Conservation (phyloP, 495 filamentous ascomycete species). For the Hypoxylon cercidicola region DNA sequence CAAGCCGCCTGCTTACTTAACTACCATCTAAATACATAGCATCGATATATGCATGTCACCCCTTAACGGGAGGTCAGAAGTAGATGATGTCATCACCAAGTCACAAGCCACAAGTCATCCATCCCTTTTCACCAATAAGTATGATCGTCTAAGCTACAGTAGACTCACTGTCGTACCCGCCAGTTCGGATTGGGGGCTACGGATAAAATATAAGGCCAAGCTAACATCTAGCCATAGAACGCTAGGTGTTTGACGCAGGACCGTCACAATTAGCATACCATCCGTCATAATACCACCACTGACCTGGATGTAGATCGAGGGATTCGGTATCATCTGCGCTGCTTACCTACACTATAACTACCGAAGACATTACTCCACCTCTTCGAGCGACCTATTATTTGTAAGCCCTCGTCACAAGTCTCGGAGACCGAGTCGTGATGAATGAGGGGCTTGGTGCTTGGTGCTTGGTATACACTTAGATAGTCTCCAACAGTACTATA, state of each 20-base stretch:
- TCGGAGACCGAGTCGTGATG: slow-evolving; percentile 16
- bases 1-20: too few relatives aligned
- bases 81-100: neutral
- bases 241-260: neutral
- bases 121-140: neutral
- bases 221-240: neutral
- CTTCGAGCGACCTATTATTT: slow-evolving; percentile 7
- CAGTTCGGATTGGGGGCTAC: neutral
- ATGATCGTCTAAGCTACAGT: neutral
- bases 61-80: too few relatives aligned
- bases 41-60: too few relatives aligned
- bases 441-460: slow-evolving; percentile 8
- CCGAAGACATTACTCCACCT: slow-evolving; percentile 10
- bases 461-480: too few relatives aligned
- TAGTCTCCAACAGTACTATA: neutral
- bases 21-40: too few relatives aligned
- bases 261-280: slow-evolving; percentile 13
- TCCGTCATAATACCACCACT: slow-evolving; percentile 1
- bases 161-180: neutral
- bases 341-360: neutral
- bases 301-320: too few relatives aligned
- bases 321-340: too few relatives aligned
- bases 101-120: too few relatives aligned
- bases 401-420: slow-evolving; percentile 12
- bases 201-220: slow-evolving; percentile 9